Base-by-base conservation (phyloP, 441 rosid genomes). In the Jatropha podagrica region DNA sequence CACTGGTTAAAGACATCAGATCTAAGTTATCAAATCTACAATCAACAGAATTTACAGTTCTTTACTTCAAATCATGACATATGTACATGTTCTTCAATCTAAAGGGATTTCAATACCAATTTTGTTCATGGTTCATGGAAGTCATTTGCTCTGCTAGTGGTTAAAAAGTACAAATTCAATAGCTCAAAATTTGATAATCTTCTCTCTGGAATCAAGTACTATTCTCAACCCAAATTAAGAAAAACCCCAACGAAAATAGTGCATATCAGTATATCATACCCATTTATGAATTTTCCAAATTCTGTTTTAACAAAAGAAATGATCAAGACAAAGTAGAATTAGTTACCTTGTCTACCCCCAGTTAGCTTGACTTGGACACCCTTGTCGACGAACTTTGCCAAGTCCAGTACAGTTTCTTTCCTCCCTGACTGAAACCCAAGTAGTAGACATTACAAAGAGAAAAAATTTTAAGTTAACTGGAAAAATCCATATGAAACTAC, bases 361-460 rank as follows among this genome's bases (percentile, higher is more conserved):
- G 94, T 88, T 56, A 92, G 95, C 89, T 94, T 94, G 74, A 92
- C 97, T 85, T 92, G 97, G 58, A 94, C 96, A 27, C 97, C 97
- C 78, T 92, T 94, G 79, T 92, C 98, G 37, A 94, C 98, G 68
- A 94, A 92, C 89, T 92, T 91, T 0, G 98, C 94, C 88, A 94
- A 82, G 88, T 94, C 97, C 80, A 94, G 77, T 38, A 92, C 97
- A 0, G 98, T 94, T 84, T 94, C 98, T 83, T 94, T 92, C 83
- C 97, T 90, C 49, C 96, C 96, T 14, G 98, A 90, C 98, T 92
- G 83, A 51, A 51, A 73, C 51, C 38, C 56, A 32, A 55, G 17
- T 5, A n/a, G 11, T 26, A 51, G 15, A 69, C n/a, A 44, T 27
- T 55, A 62, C 60, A 49, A 41, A 14, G 18, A 7, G 27, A 10